Conservation (phyloP, 2,329 filamentous ascomycete genomes). For the Sporothrix luriei region DNA sequence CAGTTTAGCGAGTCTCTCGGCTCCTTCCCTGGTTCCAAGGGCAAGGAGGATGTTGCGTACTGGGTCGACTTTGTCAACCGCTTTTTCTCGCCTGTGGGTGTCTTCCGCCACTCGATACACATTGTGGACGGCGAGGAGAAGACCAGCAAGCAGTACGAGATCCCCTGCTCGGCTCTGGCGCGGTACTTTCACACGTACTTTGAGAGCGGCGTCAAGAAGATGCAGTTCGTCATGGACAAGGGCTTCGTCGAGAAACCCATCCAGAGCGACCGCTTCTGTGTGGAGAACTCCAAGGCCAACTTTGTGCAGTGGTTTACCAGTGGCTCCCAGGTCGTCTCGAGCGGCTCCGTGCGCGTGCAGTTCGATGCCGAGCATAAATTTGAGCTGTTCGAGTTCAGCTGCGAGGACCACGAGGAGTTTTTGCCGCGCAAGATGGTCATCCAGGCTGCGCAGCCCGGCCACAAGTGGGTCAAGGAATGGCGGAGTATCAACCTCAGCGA, state of each 20-base stretch:
- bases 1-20: conserved; percentile 66
- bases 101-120: conserved; percentile 73
- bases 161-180: conserved; percentile 76
- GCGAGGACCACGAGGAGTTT: conserved; percentile 77
- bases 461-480: conserved; percentile 69
- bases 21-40: conserved; percentile 58
- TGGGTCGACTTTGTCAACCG: conserved; percentile 79
- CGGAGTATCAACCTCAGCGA: conserved; percentile 60
- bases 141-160: conserved; percentile 80
- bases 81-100: conserved; percentile 78
- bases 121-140: conserved; percentile 58
- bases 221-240: conserved; percentile 82
- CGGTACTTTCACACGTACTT: conserved; percentile 91
- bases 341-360: conserved; percentile 74
- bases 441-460: conserved; percentile 62
- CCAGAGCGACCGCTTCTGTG: conserved; percentile 67
- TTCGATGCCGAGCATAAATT: conserved; percentile 81
- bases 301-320: conserved; percentile 89
- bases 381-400: conserved; percentile 80
- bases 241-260: conserved; percentile 58
- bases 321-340: conserved; percentile 77
- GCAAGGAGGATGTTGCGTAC: conserved; percentile 68
- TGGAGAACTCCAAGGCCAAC: conserved; percentile 75
- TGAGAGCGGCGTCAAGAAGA: conserved; percentile 78
- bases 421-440: conserved; percentile 69